Base-by-base conservation (phyloP, 139 green algal species). In the Tetratostichococcus sp. region DNA sequence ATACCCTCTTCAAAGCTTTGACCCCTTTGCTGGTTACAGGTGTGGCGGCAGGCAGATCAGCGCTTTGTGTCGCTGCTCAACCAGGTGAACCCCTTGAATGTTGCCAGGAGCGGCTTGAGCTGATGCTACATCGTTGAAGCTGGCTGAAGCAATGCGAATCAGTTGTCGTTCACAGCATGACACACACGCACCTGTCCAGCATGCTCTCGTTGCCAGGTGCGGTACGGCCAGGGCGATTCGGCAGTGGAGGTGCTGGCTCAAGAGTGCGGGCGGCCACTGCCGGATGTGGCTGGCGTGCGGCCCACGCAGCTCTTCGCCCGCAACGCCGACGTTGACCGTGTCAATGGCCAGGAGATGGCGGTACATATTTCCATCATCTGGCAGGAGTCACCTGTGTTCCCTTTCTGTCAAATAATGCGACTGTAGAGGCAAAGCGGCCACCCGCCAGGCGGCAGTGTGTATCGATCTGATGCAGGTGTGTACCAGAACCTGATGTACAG, bases 311-410 rank as follows among this genome's bases (percentile, higher is more conserved):
- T 93, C 2, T 93, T 85, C 70, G 76, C 75, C n/a, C 39, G 70
- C 30, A 93, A 93, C 71, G 77, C 78, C n/a, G 84, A 90, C 11
- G 88, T 91, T n/a, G 86, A 93, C 74, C 34, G 59, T 0, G 58
- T 87, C 21, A 93, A 91, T 69, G 43, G 23, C 16, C 2, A 66
- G 0, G 82, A 91, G 80, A 80, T 92, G 62, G 34, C 50, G 50
- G 50, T 62, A 17, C 11, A 32, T 67, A 25, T 4, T n/a, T n/a
- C n/a, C n/a, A n/a, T n/a, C n/a, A n/a, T n/a, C n/a, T n/a, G n/a
- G n/a, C n/a, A n/a, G n/a, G n/a, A n/a, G n/a, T n/a, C n/a, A n/a
- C n/a, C n/a, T n/a, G n/a, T n/a, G n/a, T n/a, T n/a, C n/a, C n/a
- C n/a, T n/a, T n/a, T n/a, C n/a, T n/a, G n/a, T n/a, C n/a, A n/a